Base-by-base conservation (phyloP, 2,329 filamentous ascomycete species). In the Trichoderma hamatum region DNA sequence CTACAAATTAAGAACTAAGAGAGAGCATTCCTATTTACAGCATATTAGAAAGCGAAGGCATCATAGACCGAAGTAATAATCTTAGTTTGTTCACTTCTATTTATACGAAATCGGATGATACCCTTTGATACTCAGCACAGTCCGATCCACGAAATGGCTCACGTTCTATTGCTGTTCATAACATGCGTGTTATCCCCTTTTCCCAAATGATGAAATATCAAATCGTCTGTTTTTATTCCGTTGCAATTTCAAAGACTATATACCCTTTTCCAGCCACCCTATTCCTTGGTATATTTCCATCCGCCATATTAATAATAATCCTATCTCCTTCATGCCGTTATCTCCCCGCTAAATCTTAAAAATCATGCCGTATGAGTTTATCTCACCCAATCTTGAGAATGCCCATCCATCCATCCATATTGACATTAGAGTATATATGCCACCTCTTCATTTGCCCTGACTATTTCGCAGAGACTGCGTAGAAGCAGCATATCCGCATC, bases 401-500 rank as follows among this genome's bases (percentile, higher is more conserved):
- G 10, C 2, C 19, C 19, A n/a, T n/a, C 16, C 6, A 43, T 6
- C 19, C 9, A n/a, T 21, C 19, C 19, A 34, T 46, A n/a, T 9
- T 7, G 11, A 28, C 24, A 67, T 49, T 43, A 43, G 39, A 43
- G 49, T 30, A 43, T 65, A 69, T 3, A 52, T 55, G 39, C 39
- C 19, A 64, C 65, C 24, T 81, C 80, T 65, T 82, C 80, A 0
- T 75, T 74, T 65, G 80, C 72, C 66, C 79, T 75, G 28, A 83
- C 81, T 74, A 83, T 80, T 74, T 83, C 81, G 61, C 81, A 82
- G 2, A 83, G 74, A 51, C 81, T 81, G 54, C 79, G 75, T 69
- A 82, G 73, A n/a, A 83, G 76, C 7, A 81, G 73, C 67, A 76
- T 75, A 34, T 83, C 82, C 0, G 76, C 72, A 21, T 79, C 78